A percentile compares a stretch with the other conserved stretches of the same genome.
Conservation (phyloP, 2,329 filamentous ascomycete genomes). For the Alternaria consortialis region DNA sequence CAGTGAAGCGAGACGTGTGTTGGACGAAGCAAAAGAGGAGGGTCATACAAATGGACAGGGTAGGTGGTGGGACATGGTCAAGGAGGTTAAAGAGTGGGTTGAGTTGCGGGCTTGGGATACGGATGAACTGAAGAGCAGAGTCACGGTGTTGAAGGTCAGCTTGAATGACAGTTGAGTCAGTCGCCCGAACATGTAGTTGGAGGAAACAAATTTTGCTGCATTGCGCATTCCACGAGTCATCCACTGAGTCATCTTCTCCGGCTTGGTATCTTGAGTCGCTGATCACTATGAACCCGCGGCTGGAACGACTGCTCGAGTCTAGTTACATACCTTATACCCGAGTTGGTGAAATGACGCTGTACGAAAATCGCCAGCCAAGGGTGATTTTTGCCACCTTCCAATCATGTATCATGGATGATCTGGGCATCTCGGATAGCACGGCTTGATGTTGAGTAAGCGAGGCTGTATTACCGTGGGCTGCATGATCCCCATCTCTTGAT, state of each 20-base stretch:
- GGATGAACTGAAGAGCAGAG: not conserved
- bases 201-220: not conserved
- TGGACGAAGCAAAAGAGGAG: slow-evolving; percentile 18
- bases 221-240: not conserved
- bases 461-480: not conserved
- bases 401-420: not conserved
- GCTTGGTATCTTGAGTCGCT: not conserved
- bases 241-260: not conserved
- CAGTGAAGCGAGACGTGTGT: slow-evolving; percentile 19
- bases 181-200: not conserved
- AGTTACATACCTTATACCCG: no score
- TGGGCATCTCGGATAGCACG: not conserved
- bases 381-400: not conserved
- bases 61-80: slow-evolving; percentile 14
- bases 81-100: slow-evolving; percentile 17
- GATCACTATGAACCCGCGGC: no score
- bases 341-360: not conserved
- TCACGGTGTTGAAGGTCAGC: slow-evolving; percentile 2
- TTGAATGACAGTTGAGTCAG: not conserved
- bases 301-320: no score
- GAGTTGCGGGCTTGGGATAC: slow-evolving; percentile 15
- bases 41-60: slow-evolving; percentile 5
- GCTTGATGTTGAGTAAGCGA: not conserved
- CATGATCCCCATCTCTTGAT: not conserved
- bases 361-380: not conserved